Evolutionary conservation across 2,329 filamentous ascomycete genomes (phyloP).

Genomic region (Phialophora expanda): DNA sequence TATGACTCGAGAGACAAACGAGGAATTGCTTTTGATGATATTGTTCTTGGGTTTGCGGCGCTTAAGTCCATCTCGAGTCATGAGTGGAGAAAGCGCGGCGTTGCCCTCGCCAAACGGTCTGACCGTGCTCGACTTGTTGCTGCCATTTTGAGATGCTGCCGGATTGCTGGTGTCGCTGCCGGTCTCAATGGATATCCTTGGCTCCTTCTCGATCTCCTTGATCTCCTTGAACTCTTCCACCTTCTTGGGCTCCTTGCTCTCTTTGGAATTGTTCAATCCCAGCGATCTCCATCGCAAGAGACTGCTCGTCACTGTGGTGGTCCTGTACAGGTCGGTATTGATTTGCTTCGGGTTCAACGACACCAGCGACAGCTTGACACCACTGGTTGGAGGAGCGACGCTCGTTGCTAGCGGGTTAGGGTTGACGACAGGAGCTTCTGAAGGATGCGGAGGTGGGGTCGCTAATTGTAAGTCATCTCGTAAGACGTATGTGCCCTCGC

Average conservation of each 20-base stretch:
- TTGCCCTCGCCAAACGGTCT: conserved; percentile 89
- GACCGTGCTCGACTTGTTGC: conserved; percentile 46
- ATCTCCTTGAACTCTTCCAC: conserved; percentile 58
- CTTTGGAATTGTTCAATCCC: conserved; percentile 36
- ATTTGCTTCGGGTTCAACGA: conserved; percentile 68
- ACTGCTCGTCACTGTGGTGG: conserved; percentile 57
- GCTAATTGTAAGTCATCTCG: conserved; percentile 91
- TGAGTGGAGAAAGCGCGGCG: conserved; percentile 67
- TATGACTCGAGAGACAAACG: conserved; percentile 96
- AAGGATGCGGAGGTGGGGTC: conserved; percentile 92
- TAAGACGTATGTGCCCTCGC: conserved; percentile 91
- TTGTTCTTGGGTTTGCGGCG: conserved; percentile 95
- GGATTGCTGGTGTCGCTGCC: conserved; percentile 59
- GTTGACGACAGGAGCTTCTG: conserved; percentile 83
- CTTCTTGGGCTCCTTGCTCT: conserved; percentile 44
- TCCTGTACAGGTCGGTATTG: conserved; percentile 55
- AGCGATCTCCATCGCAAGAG: conserved; percentile 40
- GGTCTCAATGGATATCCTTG: conserved; percentile 65
- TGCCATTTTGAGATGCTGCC: conserved; percentile 50
- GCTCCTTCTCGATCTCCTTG: conserved; percentile 67
- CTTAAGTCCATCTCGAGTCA: conserved; percentile 70
- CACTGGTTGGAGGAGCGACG: conserved; percentile 79
- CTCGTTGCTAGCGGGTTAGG: conserved; percentile 89
- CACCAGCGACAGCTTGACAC: conserved; percentile 82
- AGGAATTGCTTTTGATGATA: conserved; percentile 97